phyloP scores from a whole-genome alignment of 495 filamentous ascomycete genomes.

The Xylaria castorea region DNA sequence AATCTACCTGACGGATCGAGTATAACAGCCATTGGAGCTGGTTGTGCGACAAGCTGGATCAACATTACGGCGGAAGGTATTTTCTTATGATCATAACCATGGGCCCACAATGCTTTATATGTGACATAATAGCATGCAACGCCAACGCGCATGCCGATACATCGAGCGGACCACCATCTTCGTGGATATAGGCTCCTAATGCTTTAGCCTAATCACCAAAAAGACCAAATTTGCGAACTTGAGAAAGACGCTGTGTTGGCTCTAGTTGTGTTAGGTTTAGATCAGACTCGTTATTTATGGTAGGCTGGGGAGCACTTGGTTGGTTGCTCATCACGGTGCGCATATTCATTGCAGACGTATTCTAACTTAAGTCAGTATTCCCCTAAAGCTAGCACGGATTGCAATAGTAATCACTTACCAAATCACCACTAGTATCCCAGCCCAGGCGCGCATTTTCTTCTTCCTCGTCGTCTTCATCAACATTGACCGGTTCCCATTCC shows the following conservation, averaged over 20 bases:
- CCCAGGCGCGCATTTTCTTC: constrained; percentile 63
- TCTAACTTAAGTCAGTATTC: constrained; percentile 39
- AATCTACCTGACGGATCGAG: constrained; percentile 50
- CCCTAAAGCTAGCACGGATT: not conserved
- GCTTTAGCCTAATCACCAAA: constrained; percentile 52
- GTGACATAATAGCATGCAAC: not conserved
- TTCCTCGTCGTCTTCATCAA: constrained; percentile 73
- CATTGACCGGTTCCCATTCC: constrained; percentile 81
- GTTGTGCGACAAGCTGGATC: constrained; percentile 90
- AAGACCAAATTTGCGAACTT: constrained; percentile 60
- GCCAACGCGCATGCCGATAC: not conserved
- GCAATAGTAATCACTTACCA: constrained; percentile 43
- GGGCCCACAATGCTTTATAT: not conserved
- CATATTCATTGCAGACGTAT: constrained; percentile 46
- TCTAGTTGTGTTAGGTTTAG: constrained; percentile 52
- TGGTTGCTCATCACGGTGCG: constrained; percentile 35
- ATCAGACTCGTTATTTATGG: constrained; percentile 33
- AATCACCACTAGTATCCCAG: constrained; percentile 76
- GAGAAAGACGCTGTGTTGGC: constrained; percentile 70
- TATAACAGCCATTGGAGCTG: constrained; percentile 71
- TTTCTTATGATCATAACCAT: constrained; percentile 31
- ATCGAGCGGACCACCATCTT: not conserved
- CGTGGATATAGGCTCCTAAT: not conserved
- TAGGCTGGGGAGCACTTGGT: constrained; percentile 36
- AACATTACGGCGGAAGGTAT: constrained; percentile 48